phyloP scores from a whole-genome alignment of 2,329 filamentous ascomycete genomes.

The Pleurostoma richardsiae region DNA sequence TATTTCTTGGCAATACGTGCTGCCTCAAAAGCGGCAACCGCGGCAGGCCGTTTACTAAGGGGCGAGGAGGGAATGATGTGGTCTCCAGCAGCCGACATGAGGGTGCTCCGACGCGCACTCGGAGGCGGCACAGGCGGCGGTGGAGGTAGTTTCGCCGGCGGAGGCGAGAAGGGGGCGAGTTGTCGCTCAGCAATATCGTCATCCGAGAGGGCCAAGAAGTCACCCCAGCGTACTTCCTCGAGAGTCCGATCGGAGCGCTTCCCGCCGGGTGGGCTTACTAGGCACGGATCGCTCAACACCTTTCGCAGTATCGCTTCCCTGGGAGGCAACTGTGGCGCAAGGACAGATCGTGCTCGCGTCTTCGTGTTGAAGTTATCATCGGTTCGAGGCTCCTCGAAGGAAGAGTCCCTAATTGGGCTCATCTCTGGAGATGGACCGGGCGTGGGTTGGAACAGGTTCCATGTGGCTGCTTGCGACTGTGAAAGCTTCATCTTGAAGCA shows the following conservation, averaged over 20 bases:
- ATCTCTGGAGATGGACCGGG: conserved; percentile 10
- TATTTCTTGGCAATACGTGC: conserved; percentile 51
- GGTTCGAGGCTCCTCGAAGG: neutral
- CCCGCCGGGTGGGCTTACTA: conserved; percentile 19
- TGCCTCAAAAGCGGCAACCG: conserved; percentile 47
- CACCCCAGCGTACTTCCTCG: conserved; percentile 45
- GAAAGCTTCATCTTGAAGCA: neutral
- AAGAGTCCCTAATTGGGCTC: conserved; percentile 6
- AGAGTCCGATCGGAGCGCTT: conserved; percentile 29
- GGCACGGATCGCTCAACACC: conserved; percentile 8
- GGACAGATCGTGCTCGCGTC: no score
- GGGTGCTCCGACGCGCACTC: conserved; percentile 27
- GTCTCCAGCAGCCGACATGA: neutral
- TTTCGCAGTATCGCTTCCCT: conserved; percentile 7
- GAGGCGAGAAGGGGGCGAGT: conserved; percentile 8
- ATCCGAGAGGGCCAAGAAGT: conserved; percentile 50
- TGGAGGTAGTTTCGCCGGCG: conserved; percentile 8
- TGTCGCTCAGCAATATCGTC: conserved; percentile 50
- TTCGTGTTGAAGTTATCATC: no score
- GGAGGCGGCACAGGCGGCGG: conserved; percentile 4
- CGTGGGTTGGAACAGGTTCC: conserved; percentile 2
- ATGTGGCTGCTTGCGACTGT: neutral
- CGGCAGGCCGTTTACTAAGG: conserved; percentile 34
- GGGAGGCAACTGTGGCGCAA: neutral
- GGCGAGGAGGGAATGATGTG: conserved; percentile 31